These are phyloP conservation scores for Lablab purpureus DNA, from an alignment of 306 rosid species.

Conservation along the genomic window DNA sequence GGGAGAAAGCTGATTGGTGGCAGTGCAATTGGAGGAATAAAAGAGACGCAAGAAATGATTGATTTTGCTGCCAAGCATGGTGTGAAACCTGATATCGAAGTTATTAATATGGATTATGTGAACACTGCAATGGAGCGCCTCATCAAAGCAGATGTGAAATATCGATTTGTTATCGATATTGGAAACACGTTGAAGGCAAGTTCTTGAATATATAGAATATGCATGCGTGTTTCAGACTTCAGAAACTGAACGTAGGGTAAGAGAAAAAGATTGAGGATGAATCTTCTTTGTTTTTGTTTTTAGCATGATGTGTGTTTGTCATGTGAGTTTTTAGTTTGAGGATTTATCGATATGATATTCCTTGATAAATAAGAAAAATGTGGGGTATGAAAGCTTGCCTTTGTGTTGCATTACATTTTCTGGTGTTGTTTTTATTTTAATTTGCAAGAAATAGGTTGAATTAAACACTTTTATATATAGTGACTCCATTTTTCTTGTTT, in stretches of 20 bases:
- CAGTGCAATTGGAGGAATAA: constrained; percentile 54
- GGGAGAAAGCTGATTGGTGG: constrained; percentile 60
- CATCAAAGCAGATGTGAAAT: constrained; percentile 56
- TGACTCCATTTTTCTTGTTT: no score
- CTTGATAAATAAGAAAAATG: not conserved
- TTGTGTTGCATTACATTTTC: no score
- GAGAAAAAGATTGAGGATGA: not conserved
- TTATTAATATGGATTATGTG: constrained; percentile 58
- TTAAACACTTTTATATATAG: no score
- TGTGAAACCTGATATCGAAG: constrained; percentile 58
- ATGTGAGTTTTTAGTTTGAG: not conserved
- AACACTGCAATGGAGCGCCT: constrained; percentile 63
- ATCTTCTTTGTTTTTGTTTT: not conserved
- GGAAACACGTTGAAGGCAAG: constrained; percentile 48
- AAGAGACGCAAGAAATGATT: constrained; percentile 65
- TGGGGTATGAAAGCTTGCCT: not conserved
- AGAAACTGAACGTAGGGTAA: not conserved
- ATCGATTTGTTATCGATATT: constrained; percentile 69
- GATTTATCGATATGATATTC: not conserved
- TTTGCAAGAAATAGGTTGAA: no score
- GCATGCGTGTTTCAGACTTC: not conserved
- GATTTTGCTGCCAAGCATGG: constrained; percentile 62
- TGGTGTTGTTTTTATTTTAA: no score
- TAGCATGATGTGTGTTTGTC: not conserved
- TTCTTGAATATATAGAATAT: constrained; percentile 16